Percentiles rank a stretch among this genome's conserved stretches.
Evolutionary conservation across 2,329 filamentous ascomycete species (phyloP).

Genomic region (Dendrostoma leiphaemia): DNA sequence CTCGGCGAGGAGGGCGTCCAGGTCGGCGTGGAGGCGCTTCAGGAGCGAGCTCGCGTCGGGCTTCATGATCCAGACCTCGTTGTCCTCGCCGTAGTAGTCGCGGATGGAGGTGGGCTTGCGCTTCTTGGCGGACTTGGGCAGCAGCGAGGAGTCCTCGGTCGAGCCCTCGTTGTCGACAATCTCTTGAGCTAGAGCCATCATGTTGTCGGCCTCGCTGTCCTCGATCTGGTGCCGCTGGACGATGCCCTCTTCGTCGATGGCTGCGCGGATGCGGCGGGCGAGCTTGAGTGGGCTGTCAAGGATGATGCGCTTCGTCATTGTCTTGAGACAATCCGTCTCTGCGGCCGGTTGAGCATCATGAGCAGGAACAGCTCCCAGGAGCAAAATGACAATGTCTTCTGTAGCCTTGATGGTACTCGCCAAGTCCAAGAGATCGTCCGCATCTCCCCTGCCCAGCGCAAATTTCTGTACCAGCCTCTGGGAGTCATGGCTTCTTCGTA

Average conservation of each 20-base stretch:
- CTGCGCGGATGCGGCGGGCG: slow-evolving; percentile 66
- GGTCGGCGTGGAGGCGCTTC: slow-evolving; percentile 62
- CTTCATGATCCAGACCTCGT: slow-evolving; percentile 64
- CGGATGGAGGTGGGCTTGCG: slow-evolving; percentile 44
- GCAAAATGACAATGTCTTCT: slow-evolving; percentile 57
- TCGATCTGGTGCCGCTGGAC: slow-evolving; percentile 75
- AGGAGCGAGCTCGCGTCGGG: slow-evolving; percentile 66
- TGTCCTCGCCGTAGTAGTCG: slow-evolving; percentile 60
- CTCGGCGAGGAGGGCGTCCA: slow-evolving; percentile 58
- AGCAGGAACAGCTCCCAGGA: slow-evolving; percentile 27
- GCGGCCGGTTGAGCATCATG: not conserved
- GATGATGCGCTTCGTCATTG: slow-evolving; percentile 57
- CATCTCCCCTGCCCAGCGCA: slow-evolving; percentile 83
- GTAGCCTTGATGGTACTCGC: slow-evolving; percentile 78
- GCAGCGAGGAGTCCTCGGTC: slow-evolving; percentile 49
- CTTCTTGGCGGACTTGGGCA: slow-evolving; percentile 50
- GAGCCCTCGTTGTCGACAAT: slow-evolving; percentile 66
- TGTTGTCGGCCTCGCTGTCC: slow-evolving; percentile 67
- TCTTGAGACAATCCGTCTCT: slow-evolving; percentile 35
- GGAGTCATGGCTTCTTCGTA: slow-evolving; percentile 78
- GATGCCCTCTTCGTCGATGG: slow-evolving; percentile 94
- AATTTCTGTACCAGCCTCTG: slow-evolving; percentile 93
- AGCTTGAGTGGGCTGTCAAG: slow-evolving; percentile 67
- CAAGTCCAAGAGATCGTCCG: slow-evolving; percentile 84
- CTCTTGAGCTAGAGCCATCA: slow-evolving; percentile 71